Conservation (phyloP, 306 rosid species). For the Prunus armeniaca region DNA sequence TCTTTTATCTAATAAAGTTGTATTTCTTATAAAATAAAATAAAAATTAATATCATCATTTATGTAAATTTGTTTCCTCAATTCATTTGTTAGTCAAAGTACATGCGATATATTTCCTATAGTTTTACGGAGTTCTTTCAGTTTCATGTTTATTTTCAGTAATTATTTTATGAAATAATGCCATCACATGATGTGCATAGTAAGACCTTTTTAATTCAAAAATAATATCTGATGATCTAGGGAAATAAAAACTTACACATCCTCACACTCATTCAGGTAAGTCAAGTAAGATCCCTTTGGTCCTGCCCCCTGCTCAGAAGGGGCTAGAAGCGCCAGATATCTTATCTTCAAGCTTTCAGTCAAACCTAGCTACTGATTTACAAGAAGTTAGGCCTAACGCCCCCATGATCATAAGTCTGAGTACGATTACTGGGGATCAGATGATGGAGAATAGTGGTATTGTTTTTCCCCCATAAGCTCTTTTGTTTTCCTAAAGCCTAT, state of each 20-base stretch:
- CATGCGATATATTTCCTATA: background rate
- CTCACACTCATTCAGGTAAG: slow-evolving; percentile 39
- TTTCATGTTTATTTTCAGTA: background rate
- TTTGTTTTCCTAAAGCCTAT: background rate
- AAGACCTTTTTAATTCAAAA: background rate
- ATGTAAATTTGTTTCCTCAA: background rate
- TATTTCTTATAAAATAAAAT: background rate
- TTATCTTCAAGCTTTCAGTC: slow-evolving; percentile 27
- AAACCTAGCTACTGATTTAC: slow-evolving; percentile 27
- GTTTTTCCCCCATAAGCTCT: slow-evolving; percentile 3
- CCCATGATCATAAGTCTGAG: slow-evolving; percentile 4
- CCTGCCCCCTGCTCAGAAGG: slow-evolving; percentile 21
- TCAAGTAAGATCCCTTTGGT: slow-evolving; percentile 29
- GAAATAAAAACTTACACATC: background rate
- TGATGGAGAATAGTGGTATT: slow-evolving; percentile 28
- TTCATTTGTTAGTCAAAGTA: background rate
- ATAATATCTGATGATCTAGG: background rate
- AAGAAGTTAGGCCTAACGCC: slow-evolving; percentile 16
- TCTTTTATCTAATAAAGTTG: background rate
- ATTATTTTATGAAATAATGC: background rate
- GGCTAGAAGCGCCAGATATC: slow-evolving; percentile 13
- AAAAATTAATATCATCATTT: no score
- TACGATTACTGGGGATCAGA: slow-evolving; percentile 6
- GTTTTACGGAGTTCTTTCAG: background rate
- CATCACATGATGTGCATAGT: background rate